Conservation (phyloP, 2,329 filamentous ascomycete species). For the Xylaria polymorpha region DNA sequence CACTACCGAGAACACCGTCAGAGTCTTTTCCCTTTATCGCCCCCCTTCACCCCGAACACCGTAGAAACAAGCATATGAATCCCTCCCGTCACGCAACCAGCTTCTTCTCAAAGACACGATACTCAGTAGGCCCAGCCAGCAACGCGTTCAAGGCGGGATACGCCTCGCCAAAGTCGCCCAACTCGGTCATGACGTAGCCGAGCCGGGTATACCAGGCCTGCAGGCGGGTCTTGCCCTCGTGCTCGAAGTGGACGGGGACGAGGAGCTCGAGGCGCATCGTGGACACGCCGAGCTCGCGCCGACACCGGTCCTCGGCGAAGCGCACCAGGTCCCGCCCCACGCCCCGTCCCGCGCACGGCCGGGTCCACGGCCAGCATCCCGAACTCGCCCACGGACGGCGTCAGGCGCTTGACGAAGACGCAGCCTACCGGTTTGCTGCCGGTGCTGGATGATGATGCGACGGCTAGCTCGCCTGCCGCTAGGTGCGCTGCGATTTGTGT, state of each 20-base stretch:
- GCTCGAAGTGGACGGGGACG: slow-evolving; percentile 43
- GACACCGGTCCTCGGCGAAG: slow-evolving; percentile 47
- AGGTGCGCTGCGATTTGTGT: slow-evolving; percentile 42
- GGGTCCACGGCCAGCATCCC: slow-evolving; percentile 48
- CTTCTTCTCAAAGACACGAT: slow-evolving; percentile 46
- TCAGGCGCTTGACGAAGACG: slow-evolving; percentile 41
- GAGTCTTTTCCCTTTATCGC: neutral
- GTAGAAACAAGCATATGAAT: neutral
- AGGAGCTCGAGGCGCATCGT: slow-evolving; percentile 46
- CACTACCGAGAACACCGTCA: neutral
- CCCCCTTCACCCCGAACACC: neutral
- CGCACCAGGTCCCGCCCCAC: slow-evolving; percentile 45
- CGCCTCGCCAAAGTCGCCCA: slow-evolving; percentile 40
- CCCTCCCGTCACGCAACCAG: slow-evolving; percentile 21
- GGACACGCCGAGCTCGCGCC: slow-evolving; percentile 32
- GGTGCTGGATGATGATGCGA: no score
- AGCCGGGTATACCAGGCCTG: slow-evolving; percentile 47
- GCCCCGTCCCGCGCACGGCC: slow-evolving; percentile 42
- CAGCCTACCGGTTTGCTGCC: slow-evolving; percentile 48
- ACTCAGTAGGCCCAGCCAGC: slow-evolving; percentile 43
- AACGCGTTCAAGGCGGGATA: slow-evolving; percentile 41
- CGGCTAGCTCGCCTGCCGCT: slow-evolving; percentile 41
- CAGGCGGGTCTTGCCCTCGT: slow-evolving; percentile 45
- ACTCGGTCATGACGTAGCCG: slow-evolving; percentile 43
- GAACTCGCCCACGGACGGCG: slow-evolving; percentile 41